A percentile compares a stretch with the other conserved stretches of the same genome.
Conservation (phyloP, 2,329 filamentous ascomycete genomes). For the Gnomoniopsis smithogilvyi region DNA sequence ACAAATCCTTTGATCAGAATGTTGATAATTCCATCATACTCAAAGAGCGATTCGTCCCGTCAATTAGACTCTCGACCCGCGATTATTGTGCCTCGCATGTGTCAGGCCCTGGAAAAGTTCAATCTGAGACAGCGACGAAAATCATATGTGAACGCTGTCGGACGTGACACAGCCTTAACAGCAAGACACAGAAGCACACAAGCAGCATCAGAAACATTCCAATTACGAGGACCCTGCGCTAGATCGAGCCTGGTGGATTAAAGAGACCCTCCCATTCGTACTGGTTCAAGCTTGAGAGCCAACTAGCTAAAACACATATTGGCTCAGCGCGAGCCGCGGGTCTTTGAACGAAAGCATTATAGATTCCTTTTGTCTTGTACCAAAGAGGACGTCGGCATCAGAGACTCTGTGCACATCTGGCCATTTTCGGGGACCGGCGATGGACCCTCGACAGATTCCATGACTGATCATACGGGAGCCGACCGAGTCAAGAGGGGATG, state of each 20-base stretch:
- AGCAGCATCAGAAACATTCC: background rate
- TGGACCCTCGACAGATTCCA: conserved; percentile 12
- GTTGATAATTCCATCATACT: background rate
- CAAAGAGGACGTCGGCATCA: background rate
- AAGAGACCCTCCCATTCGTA: no score
- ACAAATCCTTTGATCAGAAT: background rate
- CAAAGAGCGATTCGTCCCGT: background rate
- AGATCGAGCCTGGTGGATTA: no score
- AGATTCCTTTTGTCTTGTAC: background rate
- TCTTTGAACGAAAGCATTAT: background rate
- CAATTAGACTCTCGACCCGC: background rate
- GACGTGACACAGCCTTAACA: background rate
- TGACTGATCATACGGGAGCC: background rate
- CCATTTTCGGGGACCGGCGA: conserved; percentile 7
- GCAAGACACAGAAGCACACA: background rate
- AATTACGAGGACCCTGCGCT: no score
- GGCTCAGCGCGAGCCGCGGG: background rate
- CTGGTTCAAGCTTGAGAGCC: background rate
- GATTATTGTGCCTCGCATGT: background rate
- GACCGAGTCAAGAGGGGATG: background rate
- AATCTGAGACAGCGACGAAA: background rate
- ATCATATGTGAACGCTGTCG: background rate
- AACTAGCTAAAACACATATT: background rate
- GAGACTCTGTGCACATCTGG: conserved; percentile 4
- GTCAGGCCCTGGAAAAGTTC: background rate